phyloP scores from a whole-genome alignment of 345 rosid species.

The Euphorbia lathyris region DNA sequence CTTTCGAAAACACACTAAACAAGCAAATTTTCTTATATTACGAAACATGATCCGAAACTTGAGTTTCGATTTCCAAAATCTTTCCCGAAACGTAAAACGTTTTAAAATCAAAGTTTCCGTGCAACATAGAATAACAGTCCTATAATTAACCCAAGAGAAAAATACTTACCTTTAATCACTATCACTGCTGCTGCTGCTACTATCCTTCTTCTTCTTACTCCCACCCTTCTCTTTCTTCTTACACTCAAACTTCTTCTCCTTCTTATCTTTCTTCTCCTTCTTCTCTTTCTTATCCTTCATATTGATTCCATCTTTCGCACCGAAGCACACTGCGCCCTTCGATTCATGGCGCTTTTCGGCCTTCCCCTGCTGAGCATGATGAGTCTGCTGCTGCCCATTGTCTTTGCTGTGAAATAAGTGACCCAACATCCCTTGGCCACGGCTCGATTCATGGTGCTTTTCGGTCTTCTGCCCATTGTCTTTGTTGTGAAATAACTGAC shows the following conservation, averaged over 20 bases:
- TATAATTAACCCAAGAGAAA: too few species aligned
- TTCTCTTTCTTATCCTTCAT: slow-evolving; percentile 6
- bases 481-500: too few species aligned
- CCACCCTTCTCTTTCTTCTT: slow-evolving; percentile 9
- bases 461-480: too few species aligned
- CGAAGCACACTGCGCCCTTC: background rate
- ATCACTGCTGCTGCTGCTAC: slow-evolving; percentile 7
- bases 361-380: background rate
- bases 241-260: slow-evolving; percentile 3
- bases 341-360: background rate
- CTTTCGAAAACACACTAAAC: too few species aligned
- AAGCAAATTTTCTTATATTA: too few species aligned
- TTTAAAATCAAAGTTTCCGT: too few species aligned
- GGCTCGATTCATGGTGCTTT: background rate
- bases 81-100: too few species aligned
- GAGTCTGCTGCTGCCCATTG: background rate
- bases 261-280: slow-evolving; percentile 10
- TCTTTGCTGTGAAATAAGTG: background rate
- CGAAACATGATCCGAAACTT: too few species aligned
- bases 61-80: too few species aligned
- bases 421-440: background rate
- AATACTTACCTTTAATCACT: background rate
- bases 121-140: too few species aligned
- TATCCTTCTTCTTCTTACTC: slow-evolving; percentile 5
- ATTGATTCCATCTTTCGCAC: background rate